Conservation (phyloP, 768 basidiomycete species). For the Strobilomyces dryophilus region DNA sequence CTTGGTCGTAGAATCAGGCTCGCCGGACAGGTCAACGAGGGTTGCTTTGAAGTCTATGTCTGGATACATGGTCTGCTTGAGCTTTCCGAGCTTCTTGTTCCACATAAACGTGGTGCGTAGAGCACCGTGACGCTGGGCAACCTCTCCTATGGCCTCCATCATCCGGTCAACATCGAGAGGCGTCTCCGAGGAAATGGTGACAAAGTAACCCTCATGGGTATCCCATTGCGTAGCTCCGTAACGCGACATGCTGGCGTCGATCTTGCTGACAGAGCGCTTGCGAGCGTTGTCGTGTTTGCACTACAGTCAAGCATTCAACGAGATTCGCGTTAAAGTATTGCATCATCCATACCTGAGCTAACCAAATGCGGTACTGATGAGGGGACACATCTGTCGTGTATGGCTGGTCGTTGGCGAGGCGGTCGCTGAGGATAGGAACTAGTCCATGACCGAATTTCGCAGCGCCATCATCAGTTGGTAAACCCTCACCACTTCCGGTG, state of each 20-base stretch:
- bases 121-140: constrained; percentile 28
- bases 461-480: constrained; percentile 21
- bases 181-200: constrained; percentile 19
- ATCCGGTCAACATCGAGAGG: constrained; percentile 27
- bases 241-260: constrained; percentile 30
- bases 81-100: constrained; percentile 28
- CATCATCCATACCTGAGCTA: constrained; percentile 25
- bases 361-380: constrained; percentile 29
- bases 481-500: constrained; percentile 1
- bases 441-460: constrained; percentile 27
- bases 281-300: constrained; percentile 28
- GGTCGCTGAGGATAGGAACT: constrained; percentile 27
- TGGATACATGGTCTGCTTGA: constrained; percentile 28
- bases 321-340: not conserved
- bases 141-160: constrained; percentile 24
- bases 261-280: constrained; percentile 25
- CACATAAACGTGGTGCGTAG: constrained; percentile 27
- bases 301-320: constrained; percentile 4
- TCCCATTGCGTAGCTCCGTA: constrained; percentile 33
- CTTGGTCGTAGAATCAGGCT: constrained; percentile 20
- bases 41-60: constrained; percentile 19
- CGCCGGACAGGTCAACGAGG: constrained; percentile 26
- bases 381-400: constrained; percentile 28
- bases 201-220: constrained; percentile 27
- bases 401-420: constrained; percentile 30